Conservation (phyloP, 352 stramenopile genomes). For the Phytophthora hibernalis region DNA sequence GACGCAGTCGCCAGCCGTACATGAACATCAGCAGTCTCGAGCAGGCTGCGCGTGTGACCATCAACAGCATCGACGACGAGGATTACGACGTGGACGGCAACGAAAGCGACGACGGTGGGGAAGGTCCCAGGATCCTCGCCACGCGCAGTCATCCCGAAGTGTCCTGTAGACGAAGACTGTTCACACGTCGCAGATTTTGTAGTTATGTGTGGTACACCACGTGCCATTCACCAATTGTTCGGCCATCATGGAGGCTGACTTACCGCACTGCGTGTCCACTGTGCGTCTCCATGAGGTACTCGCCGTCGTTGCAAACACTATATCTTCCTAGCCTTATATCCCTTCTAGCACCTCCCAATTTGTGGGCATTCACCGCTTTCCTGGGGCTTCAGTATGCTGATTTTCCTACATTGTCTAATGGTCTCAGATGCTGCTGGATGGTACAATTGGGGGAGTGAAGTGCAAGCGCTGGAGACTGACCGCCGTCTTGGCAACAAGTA, state of each 20-base stretch:
- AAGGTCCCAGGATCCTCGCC: slow-evolving; percentile 32
- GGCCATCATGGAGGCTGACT: slow-evolving; percentile 41
- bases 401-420: slow-evolving; percentile 10
- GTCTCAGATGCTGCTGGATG: slow-evolving; percentile 52
- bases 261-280: slow-evolving; percentile 67
- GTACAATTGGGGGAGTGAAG: slow-evolving; percentile 44
- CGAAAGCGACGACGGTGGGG: slow-evolving; percentile 43
- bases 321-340: neutral
- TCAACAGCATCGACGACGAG: slow-evolving; percentile 33
- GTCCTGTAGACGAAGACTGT: slow-evolving; percentile 23
- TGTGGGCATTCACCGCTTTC: slow-evolving; percentile 5
- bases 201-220: slow-evolving; percentile 14
- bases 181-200: slow-evolving; percentile 29
- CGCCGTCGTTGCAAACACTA: neutral
- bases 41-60: slow-evolving; percentile 34
- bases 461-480: slow-evolving; percentile 52
- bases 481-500: slow-evolving; percentile 51
- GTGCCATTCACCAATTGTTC: slow-evolving; percentile 7
- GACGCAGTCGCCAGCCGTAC: slow-evolving; percentile 61
- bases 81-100: slow-evolving; percentile 46
- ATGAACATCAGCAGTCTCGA: slow-evolving; percentile 73
- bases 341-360: slow-evolving; percentile 3
- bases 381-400: neutral
- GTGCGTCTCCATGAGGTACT: slow-evolving; percentile 75
- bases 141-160: slow-evolving; percentile 38